Percentiles rank a stretch among this genome's conserved stretches.
Evolutionary conservation across 768 basidiomycete genomes (phyloP).

Genomic region (Suillus discolor): DNA sequence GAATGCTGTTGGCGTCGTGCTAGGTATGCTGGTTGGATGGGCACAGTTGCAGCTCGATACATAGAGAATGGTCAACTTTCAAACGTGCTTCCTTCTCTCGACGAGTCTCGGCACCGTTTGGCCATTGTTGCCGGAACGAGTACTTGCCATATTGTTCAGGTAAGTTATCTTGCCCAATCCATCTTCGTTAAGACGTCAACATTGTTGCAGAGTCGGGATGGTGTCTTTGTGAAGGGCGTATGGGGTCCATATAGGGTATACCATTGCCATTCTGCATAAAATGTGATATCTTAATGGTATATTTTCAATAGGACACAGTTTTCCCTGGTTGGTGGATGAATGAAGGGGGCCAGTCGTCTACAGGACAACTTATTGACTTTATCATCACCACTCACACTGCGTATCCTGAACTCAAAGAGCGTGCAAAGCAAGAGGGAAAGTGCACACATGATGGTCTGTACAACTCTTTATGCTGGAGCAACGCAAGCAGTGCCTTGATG

Average conservation of each 20-base stretch:
- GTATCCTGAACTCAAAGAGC: conserved; percentile 65
- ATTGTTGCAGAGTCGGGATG: conserved; percentile 65
- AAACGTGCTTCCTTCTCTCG: conserved; percentile 56
- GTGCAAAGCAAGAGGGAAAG: conserved; percentile 59
- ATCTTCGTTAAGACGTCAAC: not conserved
- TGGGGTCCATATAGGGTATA: conserved; percentile 87
- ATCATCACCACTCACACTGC: conserved; percentile 92
- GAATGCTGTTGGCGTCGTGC: conserved; percentile 10
- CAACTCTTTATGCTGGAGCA: not conserved
- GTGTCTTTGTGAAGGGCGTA: conserved; percentile 87
- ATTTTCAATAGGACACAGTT: conserved; percentile 63
- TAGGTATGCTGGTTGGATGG: conserved; percentile 95
- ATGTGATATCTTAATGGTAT: conserved; percentile 15
- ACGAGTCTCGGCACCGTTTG: conserved; percentile 79
- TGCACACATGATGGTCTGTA: conserved; percentile 59
- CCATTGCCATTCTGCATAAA: conserved; percentile 1
- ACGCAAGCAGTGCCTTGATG: not conserved
- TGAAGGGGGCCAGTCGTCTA: conserved; percentile 98
- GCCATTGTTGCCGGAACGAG: conserved; percentile 96
- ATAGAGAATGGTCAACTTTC: conserved; percentile 54
- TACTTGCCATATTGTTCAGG: conserved; percentile 94
- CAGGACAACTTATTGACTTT: conserved; percentile 94
- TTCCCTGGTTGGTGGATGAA: conserved; percentile 99
- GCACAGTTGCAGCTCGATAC: conserved; percentile 86
- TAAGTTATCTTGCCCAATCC: conserved; percentile 26